Base-by-base conservation (phyloP, 2,329 filamentous ascomycete species). In the Dactylellina cionopaga region DNA sequence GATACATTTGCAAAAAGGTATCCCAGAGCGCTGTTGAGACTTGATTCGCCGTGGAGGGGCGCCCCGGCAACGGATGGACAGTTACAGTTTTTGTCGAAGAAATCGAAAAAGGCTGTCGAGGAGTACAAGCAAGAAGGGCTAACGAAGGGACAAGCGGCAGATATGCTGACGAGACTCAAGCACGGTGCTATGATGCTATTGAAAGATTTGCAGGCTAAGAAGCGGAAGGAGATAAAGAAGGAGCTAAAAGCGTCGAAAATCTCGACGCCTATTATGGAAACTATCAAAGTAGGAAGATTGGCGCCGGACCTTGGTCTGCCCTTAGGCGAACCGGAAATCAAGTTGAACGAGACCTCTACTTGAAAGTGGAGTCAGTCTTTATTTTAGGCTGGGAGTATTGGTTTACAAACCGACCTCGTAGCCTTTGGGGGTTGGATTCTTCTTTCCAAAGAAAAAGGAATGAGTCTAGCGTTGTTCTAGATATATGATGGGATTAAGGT, bases 121-220 rank as follows among this genome's bases (percentile, higher is more conserved):
- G 56, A 70, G 49, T 70, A 70, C 27, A 29, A 15, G 17, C 47
- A 70, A n/a, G 39, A 51, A 24, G 22, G 25, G 13, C 11, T 73
- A 15, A 92, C 86, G 11, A 95, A 93, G 78, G 94, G 94, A 5
- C 88, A 87, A 78, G 93, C 92, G 3, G 85, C 85, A 3, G 93
- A 97, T 79, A 93, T 96, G 90, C 96, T 98, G 75, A 96, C 92
- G 5, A 96, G 96, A 80, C 79, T 96, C 73, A 94, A 90, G 79
- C 90, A 95, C 78, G 94, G 94, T 0, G 92, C 91, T 0, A 83
- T 86, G 83, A 80, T 90, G 81, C 74, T 87, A 81, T 81, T 92
- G 85, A 78, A 82, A 83, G 24, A 83, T 77, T 80, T 86, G 65
- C 83, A 85, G 77, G 82, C 81, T 0, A 81, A 84, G 59, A 87